Conservation (phyloP, 495 filamentous ascomycete genomes). For the Tuber magnatum region DNA sequence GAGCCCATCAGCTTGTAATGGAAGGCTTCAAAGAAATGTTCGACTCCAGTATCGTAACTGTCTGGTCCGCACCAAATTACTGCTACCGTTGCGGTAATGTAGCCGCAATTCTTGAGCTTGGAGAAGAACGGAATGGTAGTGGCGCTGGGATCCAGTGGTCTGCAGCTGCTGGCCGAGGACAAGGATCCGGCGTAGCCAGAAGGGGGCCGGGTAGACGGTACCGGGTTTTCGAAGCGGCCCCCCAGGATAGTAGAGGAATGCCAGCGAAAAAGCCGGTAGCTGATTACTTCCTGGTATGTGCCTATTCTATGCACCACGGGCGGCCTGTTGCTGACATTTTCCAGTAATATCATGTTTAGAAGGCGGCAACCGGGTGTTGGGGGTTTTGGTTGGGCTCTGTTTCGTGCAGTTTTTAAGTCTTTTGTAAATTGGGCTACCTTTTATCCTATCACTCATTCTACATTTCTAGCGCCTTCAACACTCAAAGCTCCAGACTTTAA, state of each 20-base stretch:
- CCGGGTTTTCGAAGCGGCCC: constrained; percentile 91
- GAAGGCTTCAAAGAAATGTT: constrained; percentile 99
- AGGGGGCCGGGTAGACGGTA: constrained; percentile 82
- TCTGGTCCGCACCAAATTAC: constrained; percentile 97
- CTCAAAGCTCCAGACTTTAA: neutral
- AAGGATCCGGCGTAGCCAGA: constrained; percentile 44
- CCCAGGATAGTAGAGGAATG: constrained; percentile 95
- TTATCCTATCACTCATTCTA: neutral
- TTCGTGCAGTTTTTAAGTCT: neutral
- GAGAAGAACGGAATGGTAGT: constrained; percentile 61
- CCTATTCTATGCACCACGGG: neutral
- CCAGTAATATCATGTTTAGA: constrained; percentile 2
- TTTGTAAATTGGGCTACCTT: neutral
- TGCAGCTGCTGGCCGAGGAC: constrained; percentile 23
- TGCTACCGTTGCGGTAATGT: constrained; percentile 98
- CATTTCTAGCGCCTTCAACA: neutral
- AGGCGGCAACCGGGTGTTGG: neutral
- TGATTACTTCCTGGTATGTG: constrained; percentile 74
- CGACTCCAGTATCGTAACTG: constrained; percentile 85
- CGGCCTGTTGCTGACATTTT: neutral
- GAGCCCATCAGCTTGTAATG: constrained; percentile 97
- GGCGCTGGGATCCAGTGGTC: constrained; percentile 27
- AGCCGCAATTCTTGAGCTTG: constrained; percentile 85
- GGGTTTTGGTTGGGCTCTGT: neutral
- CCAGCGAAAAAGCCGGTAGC: constrained; percentile 97